Evolutionary conservation across 2,329 filamentous ascomycete species (phyloP).

Genomic region (Colletotrichum euphorbiae): DNA sequence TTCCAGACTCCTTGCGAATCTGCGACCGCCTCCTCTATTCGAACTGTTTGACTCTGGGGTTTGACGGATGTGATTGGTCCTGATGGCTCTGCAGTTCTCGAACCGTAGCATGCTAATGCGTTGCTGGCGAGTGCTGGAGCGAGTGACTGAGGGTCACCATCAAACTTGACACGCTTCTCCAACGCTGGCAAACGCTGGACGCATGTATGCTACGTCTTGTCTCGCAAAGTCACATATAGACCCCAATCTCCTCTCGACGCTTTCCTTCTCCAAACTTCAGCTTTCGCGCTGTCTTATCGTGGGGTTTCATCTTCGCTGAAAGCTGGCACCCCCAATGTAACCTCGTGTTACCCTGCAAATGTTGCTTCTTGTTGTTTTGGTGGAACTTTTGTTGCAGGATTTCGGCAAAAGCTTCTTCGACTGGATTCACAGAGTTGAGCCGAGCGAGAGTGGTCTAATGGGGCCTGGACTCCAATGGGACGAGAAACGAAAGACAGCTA

Average conservation of each 20-base stretch:
- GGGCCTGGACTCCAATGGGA: background rate
- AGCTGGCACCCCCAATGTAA: slow-evolving; percentile 22
- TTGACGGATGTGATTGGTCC: slow-evolving; percentile 30
- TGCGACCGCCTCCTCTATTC: slow-evolving; percentile 38
- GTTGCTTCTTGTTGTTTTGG: background rate
- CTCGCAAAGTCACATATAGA: slow-evolving; percentile 32
- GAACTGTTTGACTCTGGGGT: slow-evolving; percentile 6
- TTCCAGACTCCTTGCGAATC: slow-evolving; percentile 6
- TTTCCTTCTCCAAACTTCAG: background rate
- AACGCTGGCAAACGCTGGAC: slow-evolving; percentile 23
- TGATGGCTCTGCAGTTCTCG: slow-evolving; percentile 19
- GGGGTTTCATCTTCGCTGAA: background rate
- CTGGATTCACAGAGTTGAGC: background rate
- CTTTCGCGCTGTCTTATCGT: background rate
- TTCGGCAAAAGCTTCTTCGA: background rate
- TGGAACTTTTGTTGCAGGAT: background rate
- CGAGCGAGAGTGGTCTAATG: background rate
- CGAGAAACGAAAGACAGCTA: background rate
- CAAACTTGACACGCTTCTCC: slow-evolving; percentile 35
- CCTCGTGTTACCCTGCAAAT: background rate
- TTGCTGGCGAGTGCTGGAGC: slow-evolving; percentile 13
- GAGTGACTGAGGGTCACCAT: background rate
- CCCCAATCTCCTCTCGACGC: slow-evolving; percentile 8
- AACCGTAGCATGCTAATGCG: slow-evolving; percentile 13
- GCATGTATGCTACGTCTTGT: slow-evolving; percentile 16